Percentiles rank a stretch among this genome's conserved stretches.
Evolutionary conservation across 352 stramenopile species (phyloP).

Genomic region (Albugo candida): DNA sequence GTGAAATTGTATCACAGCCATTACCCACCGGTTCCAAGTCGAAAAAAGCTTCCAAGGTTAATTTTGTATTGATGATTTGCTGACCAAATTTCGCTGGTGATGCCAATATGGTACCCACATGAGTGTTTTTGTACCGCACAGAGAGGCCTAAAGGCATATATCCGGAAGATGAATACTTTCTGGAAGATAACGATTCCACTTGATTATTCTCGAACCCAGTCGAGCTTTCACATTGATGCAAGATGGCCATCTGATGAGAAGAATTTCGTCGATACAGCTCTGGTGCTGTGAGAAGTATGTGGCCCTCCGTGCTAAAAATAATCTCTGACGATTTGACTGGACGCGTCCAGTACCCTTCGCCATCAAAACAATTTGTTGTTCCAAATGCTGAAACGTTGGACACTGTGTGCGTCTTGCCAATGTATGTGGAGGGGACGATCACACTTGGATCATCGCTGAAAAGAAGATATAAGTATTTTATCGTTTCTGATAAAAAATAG

Average conservation of each 20-base stretch:
- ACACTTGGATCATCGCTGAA: slow-evolving; percentile 86
- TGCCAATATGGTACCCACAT: slow-evolving; percentile 45
- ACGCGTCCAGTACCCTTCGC: slow-evolving; percentile 6
- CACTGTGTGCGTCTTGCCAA: slow-evolving; percentile 3
- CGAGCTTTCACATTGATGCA: slow-evolving; percentile 24
- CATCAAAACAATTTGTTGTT: neutral
- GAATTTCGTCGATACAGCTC: slow-evolving; percentile 21
- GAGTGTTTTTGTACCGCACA: slow-evolving; percentile 28
- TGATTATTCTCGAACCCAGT: slow-evolving; percentile 15
- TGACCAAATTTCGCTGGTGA: slow-evolving; percentile 45
- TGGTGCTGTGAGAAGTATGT: slow-evolving; percentile 44
- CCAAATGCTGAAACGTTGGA: neutral
- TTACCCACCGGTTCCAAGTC: slow-evolving; percentile 21
- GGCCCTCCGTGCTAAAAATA: slow-evolving; percentile 69
- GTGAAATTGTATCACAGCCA: slow-evolving; percentile 18
- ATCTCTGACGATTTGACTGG: slow-evolving; percentile 43
- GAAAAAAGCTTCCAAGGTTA: too few relatives aligned
- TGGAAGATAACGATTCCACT: slow-evolving; percentile 12
- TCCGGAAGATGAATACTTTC: neutral
- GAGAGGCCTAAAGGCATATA: slow-evolving; percentile 28
- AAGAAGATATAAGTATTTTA: slow-evolving; percentile 98
- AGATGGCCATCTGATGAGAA: neutral
- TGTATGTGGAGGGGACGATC: slow-evolving; percentile 25
- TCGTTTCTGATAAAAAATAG: slow-evolving; percentile 97
- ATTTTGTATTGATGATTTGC: slow-evolving; percentile 12